Percentiles rank a stretch among this genome's conserved stretches.
phyloP scores from a whole-genome alignment of 257 asterid genomes.

The Solanum habrochaites region DNA sequence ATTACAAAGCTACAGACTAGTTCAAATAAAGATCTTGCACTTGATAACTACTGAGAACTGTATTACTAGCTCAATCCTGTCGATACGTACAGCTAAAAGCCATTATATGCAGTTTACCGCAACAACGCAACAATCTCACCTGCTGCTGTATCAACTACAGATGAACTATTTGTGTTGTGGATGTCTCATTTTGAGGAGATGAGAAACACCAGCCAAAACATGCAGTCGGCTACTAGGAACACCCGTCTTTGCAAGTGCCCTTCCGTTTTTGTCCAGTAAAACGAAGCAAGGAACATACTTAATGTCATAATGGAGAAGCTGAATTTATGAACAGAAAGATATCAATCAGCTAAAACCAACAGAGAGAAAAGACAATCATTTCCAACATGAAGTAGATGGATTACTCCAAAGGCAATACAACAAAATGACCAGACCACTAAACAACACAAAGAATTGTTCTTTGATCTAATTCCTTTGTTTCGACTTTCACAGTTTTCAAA shows the following conservation, averaged over 20 bases:
- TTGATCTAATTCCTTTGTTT: not conserved
- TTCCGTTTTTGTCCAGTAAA: constrained; percentile 59
- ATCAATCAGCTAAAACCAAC: not conserved
- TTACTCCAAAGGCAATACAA: not conserved
- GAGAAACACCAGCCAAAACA: constrained; percentile 72
- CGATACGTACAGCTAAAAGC: not conserved
- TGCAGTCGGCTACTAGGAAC: constrained; percentile 63
- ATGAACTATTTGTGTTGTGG: constrained; percentile 3
- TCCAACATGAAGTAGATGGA: not conserved
- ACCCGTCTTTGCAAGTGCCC: constrained; percentile 70
- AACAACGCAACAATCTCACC: not conserved
- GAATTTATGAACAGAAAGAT: not conserved
- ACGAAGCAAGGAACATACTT: constrained; percentile 91
- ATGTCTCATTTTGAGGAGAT: constrained; percentile 57
- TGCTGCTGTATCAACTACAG: not conserved
- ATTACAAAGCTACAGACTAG: not conserved
- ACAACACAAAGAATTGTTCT: not conserved
- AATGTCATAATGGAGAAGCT: constrained; percentile 80
- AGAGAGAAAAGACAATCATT: not conserved
- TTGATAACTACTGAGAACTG: not conserved
- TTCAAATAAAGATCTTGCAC: not conserved
- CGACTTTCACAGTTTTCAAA: not conserved
- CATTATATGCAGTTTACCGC: not conserved
- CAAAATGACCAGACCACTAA: not conserved
- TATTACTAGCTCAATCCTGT: not conserved